Conservation (phyloP, 2,329 filamentous ascomycete genomes). For the Thyridium curvatum region DNA sequence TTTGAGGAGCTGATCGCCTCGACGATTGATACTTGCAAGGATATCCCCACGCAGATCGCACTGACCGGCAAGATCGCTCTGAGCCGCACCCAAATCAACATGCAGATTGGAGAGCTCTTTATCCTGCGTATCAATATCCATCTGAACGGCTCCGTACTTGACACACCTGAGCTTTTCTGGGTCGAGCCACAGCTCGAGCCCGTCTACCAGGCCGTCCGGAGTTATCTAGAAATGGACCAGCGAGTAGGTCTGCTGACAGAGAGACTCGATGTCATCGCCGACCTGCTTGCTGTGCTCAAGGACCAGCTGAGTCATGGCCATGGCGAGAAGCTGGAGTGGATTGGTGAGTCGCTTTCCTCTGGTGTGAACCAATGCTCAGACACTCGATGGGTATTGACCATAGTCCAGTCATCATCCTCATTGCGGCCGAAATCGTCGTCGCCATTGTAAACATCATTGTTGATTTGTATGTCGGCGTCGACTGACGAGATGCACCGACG, state of each 20-base stretch:
- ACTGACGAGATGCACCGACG: slow-evolving; percentile 7
- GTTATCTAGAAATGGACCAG: slow-evolving; percentile 98
- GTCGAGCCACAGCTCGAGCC: slow-evolving; percentile 94
- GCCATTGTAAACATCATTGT: slow-evolving; percentile 93
- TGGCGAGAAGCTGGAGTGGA: slow-evolving; percentile 85
- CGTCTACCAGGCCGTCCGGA: slow-evolving; percentile 90
- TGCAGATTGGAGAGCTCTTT: slow-evolving; percentile 98
- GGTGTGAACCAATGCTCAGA: too few relatives aligned
- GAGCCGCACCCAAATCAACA: slow-evolving; percentile 87
- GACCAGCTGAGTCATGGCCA: slow-evolving; percentile 93
- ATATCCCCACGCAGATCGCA: slow-evolving; percentile 88
- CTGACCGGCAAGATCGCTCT: slow-evolving; percentile 87
- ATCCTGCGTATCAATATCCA: slow-evolving; percentile 98
- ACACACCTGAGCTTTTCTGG: slow-evolving; percentile 98
- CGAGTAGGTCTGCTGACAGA: slow-evolving; percentile 84
- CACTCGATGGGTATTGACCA: slow-evolving; percentile 2
- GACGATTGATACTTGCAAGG: slow-evolving; percentile 88
- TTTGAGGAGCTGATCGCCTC: slow-evolving; percentile 94
- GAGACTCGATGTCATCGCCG: slow-evolving; percentile 85
- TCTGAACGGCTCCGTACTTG: slow-evolving; percentile 90
- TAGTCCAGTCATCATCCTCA: slow-evolving; percentile 76
- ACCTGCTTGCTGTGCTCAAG: slow-evolving; percentile 86
- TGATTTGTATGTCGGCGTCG: slow-evolving; percentile 66
- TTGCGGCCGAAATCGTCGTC: slow-evolving; percentile 91
- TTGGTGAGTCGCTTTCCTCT: too few relatives aligned